Conservation (phyloP, 2,329 filamentous ascomycete species). For the Botrytis pseudocinerea region DNA sequence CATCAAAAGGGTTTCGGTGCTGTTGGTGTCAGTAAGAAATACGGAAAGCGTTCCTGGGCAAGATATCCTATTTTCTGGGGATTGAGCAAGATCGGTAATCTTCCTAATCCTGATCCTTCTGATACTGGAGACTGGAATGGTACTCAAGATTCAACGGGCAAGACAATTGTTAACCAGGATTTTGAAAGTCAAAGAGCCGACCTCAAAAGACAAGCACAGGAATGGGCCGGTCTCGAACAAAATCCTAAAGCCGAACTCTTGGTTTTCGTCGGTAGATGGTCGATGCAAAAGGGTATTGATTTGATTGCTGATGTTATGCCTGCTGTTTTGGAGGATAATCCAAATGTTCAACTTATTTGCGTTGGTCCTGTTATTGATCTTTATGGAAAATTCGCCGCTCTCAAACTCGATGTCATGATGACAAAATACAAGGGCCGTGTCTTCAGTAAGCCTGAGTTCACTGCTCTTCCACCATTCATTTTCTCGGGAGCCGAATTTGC, state of each 20-base stretch:
- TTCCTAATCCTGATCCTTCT: conserved; percentile 68
- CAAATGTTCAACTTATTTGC: conserved; percentile 61
- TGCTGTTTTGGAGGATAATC: conserved; percentile 58
- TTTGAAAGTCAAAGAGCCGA: conserved; percentile 55
- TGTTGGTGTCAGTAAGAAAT: conserved; percentile 68
- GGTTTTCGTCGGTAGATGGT: conserved; percentile 70
- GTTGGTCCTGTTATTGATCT: conserved; percentile 67
- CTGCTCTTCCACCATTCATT: conserved; percentile 64
- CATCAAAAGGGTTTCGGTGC: conserved; percentile 69
- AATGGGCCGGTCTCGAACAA: conserved; percentile 65
- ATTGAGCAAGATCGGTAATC: conserved; percentile 66
- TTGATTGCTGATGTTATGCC: conserved; percentile 69
- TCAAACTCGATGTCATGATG: conserved; percentile 66
- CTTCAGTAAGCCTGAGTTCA: conserved; percentile 69
- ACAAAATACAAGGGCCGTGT: conserved; percentile 62
- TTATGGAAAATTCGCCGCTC: conserved; percentile 66
- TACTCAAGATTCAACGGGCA: conserved; percentile 48
- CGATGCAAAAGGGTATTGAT: conserved; percentile 68
- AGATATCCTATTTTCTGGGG: conserved; percentile 69
- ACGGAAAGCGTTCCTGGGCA: conserved; percentile 65
- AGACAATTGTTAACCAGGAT: conserved; percentile 54
- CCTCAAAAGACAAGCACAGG: conserved; percentile 61
- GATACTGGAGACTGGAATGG: conserved; percentile 57
- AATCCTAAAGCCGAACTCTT: conserved; percentile 64
- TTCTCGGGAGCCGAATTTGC: conserved; percentile 69